Evolutionary conservation across 495 filamentous ascomycete genomes (phyloP), one percentile per base, ranked within the genome.

Genomic region (Aspergillus biplanus): DNA sequence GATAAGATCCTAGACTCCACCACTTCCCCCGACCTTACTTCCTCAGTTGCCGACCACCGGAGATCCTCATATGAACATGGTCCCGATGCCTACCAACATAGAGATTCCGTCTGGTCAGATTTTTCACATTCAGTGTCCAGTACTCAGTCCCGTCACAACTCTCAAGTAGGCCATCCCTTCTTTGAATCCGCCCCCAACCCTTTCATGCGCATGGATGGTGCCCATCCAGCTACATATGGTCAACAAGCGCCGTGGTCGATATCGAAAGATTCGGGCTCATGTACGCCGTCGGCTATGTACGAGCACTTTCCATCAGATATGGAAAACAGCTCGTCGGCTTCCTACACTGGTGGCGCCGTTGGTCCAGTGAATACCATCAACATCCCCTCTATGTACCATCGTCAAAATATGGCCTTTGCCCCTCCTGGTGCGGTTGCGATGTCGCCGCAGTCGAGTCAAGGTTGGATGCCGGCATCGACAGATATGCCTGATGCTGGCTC

Each of bases 1-100:
- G 90, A 94, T 49, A 89, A 90, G 79, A 93, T 93, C 71, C 84
- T 94, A 64, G 91, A 93, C 73, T 66, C 84, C 82, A 71, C 84
- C 82, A 71, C 85, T 15, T 85, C 87, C 37, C 79, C 92, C 67
- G 88, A 90, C 66, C 85, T 92, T 76, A 87, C 89, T 39, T 64
- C 68, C 49, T 82, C 86, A 65, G 83, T 88, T 78, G 82, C 80
- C 70, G 77, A 82, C 66, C 78, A 75, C 78, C 85, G 89, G 71
- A 83, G 88, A 72, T 83, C 89, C 62, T 90, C 90, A 56, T 91
- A 92, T 75, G 87, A 88, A 64, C 85, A 88, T 54, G 74, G 80
- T 39, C 79, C 87, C 53, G 80, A 88, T 57, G 81, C 90, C 71
- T 91, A 90, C 75, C 88, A 90, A 58, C 88, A 89, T 78, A 88